Percentiles rank a stretch among this genome's conserved stretches.
Evolutionary conservation across 2,329 filamentous ascomycete species (phyloP).

Genomic region (Capronia coronata): DNA sequence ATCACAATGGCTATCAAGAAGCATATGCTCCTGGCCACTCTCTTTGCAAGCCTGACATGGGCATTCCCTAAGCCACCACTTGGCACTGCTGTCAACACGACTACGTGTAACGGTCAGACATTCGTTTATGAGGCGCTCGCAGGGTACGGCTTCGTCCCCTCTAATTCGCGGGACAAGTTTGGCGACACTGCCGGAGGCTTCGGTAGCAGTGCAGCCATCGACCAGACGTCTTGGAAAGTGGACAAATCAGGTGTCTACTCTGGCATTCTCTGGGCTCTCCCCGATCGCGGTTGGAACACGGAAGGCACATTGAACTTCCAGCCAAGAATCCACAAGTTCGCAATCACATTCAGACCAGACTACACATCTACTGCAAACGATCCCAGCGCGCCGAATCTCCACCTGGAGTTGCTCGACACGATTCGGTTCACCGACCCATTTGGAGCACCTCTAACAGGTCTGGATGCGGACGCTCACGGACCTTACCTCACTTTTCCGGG

Average conservation of each 20-base stretch:
- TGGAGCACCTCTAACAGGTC: constrained; percentile 56
- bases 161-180: constrained; percentile 57
- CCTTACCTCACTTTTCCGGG: constrained; percentile 51
- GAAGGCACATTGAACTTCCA: constrained; percentile 64
- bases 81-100: constrained; percentile 38
- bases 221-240: constrained; percentile 54
- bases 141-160: constrained; percentile 58
- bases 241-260: constrained; percentile 46
- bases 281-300: constrained; percentile 68
- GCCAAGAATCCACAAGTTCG: constrained; percentile 61
- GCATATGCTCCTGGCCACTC: constrained; percentile 9
- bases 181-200: constrained; percentile 64
- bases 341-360: constrained; percentile 48
- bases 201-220: constrained; percentile 60
- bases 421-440: constrained; percentile 59
- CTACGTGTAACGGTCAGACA: constrained; percentile 53
- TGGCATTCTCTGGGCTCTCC: constrained; percentile 57
- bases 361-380: constrained; percentile 44
- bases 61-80: constrained; percentile 12
- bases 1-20: constrained; percentile 15
- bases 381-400: constrained; percentile 55
- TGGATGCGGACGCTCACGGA: constrained; percentile 51
- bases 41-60: constrained; percentile 14
- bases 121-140: constrained; percentile 63
- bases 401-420: constrained; percentile 58